Evolutionary conservation across 495 filamentous ascomycete genomes (phyloP).

Genomic region (Neurospora tetrasperma): DNA sequence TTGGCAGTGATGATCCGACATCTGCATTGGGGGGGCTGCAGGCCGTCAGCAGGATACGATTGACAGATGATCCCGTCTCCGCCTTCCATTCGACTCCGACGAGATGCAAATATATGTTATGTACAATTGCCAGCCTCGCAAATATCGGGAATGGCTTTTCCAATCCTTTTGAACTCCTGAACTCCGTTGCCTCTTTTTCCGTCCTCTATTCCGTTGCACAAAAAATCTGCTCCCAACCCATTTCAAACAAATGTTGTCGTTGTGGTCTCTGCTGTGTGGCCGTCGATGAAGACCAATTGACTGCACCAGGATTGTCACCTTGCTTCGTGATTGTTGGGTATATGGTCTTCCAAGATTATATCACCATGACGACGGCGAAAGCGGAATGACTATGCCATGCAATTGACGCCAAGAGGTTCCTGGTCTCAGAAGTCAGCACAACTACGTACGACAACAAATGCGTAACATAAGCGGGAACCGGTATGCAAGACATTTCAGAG

Average conservation of each 20-base stretch:
- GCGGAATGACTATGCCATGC: not conserved
- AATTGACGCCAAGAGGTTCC: not conserved
- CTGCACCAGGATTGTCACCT: not conserved
- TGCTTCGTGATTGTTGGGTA: not conserved
- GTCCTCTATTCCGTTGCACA: not conserved
- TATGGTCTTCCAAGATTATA: not conserved
- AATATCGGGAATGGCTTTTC: not conserved
- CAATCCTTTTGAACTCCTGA: not conserved
- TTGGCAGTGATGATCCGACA: not conserved
- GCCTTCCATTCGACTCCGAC: not conserved
- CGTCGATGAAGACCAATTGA: not conserved
- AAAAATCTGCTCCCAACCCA: not conserved
- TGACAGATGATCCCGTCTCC: not conserved
- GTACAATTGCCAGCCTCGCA: not conserved
- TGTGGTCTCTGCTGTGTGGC: not conserved
- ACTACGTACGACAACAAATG: not conserved
- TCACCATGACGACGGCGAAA: not conserved
- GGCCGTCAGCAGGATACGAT: not conserved
- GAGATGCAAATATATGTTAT: not conserved
- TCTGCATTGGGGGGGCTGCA: not conserved
- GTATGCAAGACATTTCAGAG: constrained; percentile 24
- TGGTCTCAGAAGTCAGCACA: not conserved
- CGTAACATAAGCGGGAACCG: not conserved
- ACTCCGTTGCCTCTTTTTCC: not conserved
- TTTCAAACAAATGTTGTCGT: not conserved